A percentile compares a stretch with the other conserved stretches of the same genome.
Evolutionary conservation across 352 stramenopile genomes (phyloP).

Genomic region (Pseudoperonospora humuli): DNA sequence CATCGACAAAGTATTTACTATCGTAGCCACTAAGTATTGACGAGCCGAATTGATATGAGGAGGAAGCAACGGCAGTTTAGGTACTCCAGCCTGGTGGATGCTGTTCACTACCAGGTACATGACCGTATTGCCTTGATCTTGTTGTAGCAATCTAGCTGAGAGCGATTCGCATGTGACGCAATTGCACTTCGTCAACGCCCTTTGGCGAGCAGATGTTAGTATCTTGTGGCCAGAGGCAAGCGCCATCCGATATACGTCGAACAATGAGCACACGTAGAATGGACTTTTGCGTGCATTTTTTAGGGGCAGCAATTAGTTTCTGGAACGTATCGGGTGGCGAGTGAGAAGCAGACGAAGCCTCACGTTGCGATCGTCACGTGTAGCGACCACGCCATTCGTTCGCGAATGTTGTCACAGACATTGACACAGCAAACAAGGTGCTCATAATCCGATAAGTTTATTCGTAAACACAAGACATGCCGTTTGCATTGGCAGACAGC

Average conservation of each 20-base stretch:
- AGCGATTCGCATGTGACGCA: neutral
- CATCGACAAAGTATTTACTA: slow-evolving; percentile 14
- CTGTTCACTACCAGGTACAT: neutral
- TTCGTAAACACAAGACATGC: no score
- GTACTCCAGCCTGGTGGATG: neutral
- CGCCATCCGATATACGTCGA: slow-evolving; percentile 5
- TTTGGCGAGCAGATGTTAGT: neutral
- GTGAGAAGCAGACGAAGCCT: neutral
- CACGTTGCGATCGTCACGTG: slow-evolving; percentile 5
- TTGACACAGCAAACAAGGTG: no score
- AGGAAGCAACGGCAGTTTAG: neutral
- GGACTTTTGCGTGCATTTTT: neutral
- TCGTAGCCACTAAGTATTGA: slow-evolving; percentile 1
- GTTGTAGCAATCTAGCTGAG: neutral
- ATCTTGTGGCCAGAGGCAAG: neutral
- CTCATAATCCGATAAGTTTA: no score
- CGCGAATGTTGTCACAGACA: neutral
- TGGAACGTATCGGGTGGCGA: neutral
- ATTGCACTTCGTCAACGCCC: neutral
- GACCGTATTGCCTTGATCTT: neutral
- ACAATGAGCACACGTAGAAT: neutral
- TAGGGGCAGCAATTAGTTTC: neutral
- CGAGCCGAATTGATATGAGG: slow-evolving; percentile 1
- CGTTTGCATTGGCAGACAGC: no score
- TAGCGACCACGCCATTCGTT: slow-evolving; percentile 2